Evolutionary conservation across 208 protist species (phyloP).

Genomic region (Trypanosoma melophagium): DNA sequence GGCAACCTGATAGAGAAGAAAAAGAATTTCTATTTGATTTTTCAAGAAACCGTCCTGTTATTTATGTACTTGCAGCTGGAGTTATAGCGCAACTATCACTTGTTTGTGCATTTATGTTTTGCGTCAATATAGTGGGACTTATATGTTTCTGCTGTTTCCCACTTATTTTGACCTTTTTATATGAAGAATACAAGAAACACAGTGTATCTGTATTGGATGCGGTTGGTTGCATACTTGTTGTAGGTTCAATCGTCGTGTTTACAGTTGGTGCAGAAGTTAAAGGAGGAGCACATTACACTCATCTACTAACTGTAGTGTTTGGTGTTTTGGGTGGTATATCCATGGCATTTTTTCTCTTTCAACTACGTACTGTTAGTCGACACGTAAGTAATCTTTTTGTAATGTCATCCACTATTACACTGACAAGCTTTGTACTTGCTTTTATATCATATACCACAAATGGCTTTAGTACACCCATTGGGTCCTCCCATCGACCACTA

Average conservation of each 20-base stretch:
- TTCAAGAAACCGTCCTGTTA: slow-evolving; percentile 13
- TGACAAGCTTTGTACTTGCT: slow-evolving; percentile 13
- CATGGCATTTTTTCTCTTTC: slow-evolving; percentile 33
- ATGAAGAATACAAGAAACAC: slow-evolving; percentile 36
- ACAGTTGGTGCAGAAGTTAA: slow-evolving; percentile 11
- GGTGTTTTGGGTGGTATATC: slow-evolving; percentile 17
- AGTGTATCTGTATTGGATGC: slow-evolving; percentile 25
- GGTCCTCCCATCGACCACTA: not conserved
- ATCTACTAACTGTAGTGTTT: slow-evolving; percentile 15
- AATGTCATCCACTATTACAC: slow-evolving; percentile 24
- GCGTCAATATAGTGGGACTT: slow-evolving; percentile 10
- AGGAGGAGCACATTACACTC: not conserved
- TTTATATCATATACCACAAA: slow-evolving; percentile 11
- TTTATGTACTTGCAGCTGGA: slow-evolving; percentile 21
- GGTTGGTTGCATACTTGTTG: slow-evolving; percentile 23
- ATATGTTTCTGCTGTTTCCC: slow-evolving; percentile 29
- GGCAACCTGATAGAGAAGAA: slow-evolving; percentile 26
- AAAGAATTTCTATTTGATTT: slow-evolving; percentile 14
- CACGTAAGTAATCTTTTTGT: slow-evolving; percentile 30
- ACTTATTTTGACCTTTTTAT: slow-evolving; percentile 29
- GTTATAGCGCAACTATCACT: slow-evolving; percentile 20
- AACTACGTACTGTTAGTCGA: slow-evolving; percentile 27
- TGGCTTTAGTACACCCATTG: slow-evolving; percentile 18
- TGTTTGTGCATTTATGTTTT: slow-evolving; percentile 27
- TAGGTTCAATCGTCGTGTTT: slow-evolving; percentile 19